Percentiles rank a stretch among this genome's conserved stretches.
Evolutionary conservation across 257 asterid species (phyloP).

Genomic region (Solanum chmielewskii): DNA sequence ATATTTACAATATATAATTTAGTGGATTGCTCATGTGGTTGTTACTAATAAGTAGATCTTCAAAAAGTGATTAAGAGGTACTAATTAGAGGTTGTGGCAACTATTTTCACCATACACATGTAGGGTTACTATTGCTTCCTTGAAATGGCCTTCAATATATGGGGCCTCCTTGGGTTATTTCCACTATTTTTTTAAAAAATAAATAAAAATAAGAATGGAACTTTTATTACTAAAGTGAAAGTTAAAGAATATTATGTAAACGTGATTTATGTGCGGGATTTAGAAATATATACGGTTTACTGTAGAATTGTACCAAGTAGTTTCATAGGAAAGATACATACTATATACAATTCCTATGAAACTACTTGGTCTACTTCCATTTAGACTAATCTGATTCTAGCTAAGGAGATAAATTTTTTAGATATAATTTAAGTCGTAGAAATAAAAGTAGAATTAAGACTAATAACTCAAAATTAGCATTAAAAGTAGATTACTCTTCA

Average conservation of each 20-base stretch:
- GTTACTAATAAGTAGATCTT: background rate
- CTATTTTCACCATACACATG: slow-evolving; percentile 13
- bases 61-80: background rate
- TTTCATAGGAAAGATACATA: too few relatives aligned
- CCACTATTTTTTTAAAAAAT: background rate
- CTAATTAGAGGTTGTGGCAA: slow-evolving; percentile 13
- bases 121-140: slow-evolving; percentile 1
- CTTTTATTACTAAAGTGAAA: background rate
- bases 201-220: background rate
- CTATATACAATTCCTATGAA: background rate
- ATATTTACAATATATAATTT: background rate
- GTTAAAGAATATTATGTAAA: background rate
- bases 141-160: background rate
- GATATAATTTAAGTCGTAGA: background rate
- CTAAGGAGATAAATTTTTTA: background rate
- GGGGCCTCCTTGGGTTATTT: background rate
- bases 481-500: background rate
- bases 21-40: slow-evolving; percentile 22
- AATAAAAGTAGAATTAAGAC: background rate
- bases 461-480: background rate
- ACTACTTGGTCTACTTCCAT: background rate
- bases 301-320: too few relatives aligned
- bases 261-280: background rate
- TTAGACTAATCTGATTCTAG: background rate
- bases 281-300: too few relatives aligned